A percentile compares a stretch with the other conserved stretches of the same genome.
These are phyloP conservation scores for Waitea zeae DNA, from an alignment of 1,284 basidiomycete genomes.

Conservation along the genomic window DNA sequence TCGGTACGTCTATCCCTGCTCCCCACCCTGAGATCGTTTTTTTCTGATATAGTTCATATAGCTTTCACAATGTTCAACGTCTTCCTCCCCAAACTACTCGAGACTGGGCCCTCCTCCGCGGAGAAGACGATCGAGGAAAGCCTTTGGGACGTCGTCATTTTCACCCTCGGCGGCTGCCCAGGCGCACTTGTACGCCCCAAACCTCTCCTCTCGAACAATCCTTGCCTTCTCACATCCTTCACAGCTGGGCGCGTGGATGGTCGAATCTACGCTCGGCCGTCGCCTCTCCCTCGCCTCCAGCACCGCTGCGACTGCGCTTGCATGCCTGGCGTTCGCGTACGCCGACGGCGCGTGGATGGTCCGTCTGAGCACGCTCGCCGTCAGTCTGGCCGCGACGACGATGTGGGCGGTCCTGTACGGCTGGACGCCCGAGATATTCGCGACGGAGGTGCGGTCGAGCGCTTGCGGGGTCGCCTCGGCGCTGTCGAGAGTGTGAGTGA, in stretches of 20 bases:
- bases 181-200: conserved; percentile 54
- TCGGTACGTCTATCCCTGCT: conserved; percentile 40
- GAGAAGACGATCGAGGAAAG: conserved; percentile 38
- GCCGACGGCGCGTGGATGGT: conserved; percentile 48
- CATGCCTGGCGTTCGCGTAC: conserved; percentile 59
- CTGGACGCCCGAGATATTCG: conserved; percentile 87
- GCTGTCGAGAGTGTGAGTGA: conserved; percentile 64
- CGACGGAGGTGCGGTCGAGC: conserved; percentile 39
- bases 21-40: conserved; percentile 2
- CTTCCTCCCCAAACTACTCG: conserved; percentile 82
- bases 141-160: conserved; percentile 71
- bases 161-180: conserved; percentile 73
- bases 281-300: conserved; percentile 65
- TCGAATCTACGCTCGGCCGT: conserved; percentile 66
- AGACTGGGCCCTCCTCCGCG: conserved; percentile 23
- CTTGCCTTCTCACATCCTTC: not conserved
- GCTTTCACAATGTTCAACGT: conserved; percentile 97
- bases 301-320: conserved; percentile 67
- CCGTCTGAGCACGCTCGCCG: conserved; percentile 63
- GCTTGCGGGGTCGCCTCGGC: conserved; percentile 26
- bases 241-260: conserved; percentile 80
- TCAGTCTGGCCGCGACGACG: conserved; percentile 71
- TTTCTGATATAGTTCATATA: conserved; percentile 13
- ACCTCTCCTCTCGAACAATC: conserved; percentile 6
- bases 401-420: conserved; percentile 88